Evolutionary conservation across 2,329 filamentous ascomycete genomes (phyloP).

Genomic region (Diplodia sapinea): DNA sequence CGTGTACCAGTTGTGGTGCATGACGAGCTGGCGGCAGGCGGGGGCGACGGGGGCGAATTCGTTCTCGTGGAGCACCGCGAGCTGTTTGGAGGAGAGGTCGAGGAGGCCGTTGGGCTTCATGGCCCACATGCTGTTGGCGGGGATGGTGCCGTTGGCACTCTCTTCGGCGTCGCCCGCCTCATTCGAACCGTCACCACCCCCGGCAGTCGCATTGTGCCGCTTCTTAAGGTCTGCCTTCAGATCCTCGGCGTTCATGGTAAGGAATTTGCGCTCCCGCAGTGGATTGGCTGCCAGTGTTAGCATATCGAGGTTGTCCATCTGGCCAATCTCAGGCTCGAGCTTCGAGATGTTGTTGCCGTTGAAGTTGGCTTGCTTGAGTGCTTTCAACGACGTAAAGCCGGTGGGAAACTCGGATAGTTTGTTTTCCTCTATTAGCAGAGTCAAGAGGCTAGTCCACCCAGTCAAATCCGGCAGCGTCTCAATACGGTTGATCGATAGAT

Average conservation of each 20-base stretch:
- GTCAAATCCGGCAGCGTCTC: conserved; percentile 73
- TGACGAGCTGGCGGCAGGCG: conserved; percentile 63
- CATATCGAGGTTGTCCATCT: conserved; percentile 77
- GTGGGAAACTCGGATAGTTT: conserved; percentile 75
- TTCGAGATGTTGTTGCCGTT: conserved; percentile 81
- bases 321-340: conserved; percentile 75
- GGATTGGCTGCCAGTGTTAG: conserved; percentile 89
- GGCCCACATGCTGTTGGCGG: conserved; percentile 36
- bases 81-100: conserved; percentile 50
- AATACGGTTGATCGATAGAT: conserved; percentile 81
- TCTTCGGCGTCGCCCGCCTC: conserved; percentile 5
- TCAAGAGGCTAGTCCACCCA: conserved; percentile 75
- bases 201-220: conserved; percentile 64
- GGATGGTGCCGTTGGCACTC: conserved; percentile 10
- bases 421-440: conserved; percentile 81
- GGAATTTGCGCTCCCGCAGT: conserved; percentile 82
- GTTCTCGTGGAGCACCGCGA: conserved; percentile 46
- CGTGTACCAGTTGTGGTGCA: conserved; percentile 79
- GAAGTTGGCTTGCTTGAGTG: conserved; percentile 79
- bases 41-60: conserved; percentile 50
- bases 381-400: conserved; percentile 71
- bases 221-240: conserved; percentile 75
- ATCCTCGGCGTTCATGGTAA: conserved; percentile 78
- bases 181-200: conserved; percentile 7
- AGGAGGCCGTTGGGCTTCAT: conserved; percentile 47